Base-by-base conservation (phyloP, 2,329 filamentous ascomycete genomes). In the Amphichorda felina region DNA sequence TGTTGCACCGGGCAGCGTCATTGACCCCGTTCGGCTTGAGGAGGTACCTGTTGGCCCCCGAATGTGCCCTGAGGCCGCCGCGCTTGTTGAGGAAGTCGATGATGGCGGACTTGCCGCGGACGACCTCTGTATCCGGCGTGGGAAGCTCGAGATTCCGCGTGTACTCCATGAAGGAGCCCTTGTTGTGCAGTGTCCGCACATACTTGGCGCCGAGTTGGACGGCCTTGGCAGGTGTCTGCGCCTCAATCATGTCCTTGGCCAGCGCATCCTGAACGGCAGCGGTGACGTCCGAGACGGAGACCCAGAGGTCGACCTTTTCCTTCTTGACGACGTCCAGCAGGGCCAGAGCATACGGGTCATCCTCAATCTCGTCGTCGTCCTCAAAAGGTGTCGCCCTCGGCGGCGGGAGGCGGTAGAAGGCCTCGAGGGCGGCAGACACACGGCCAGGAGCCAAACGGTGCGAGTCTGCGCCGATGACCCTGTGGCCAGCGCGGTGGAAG, bases 391-490 rank as follows among this genome's bases (percentile, higher is more conserved):
- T 16, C 14, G 15, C 15, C 10, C 14, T 47, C 41, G 37, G 56
- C 43, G 36, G 50, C 45, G 61, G 50, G 5, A 68, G 45, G 7
- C 38, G 36, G 51, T 79, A 70, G 52, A 80, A 83, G 3, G 46
- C 54, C 9, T 59, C 51, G 2, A 86, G 43, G 0, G 72, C 57
- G 10, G 46, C 59, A 0, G 82, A 86, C 38, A 73, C 70, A 14
- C 73, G 66, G 4, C 75, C 76, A 5, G 64, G 59, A 2, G 66
- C 65, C 1, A 64, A 38, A 2, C 61, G 54, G 33, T 72, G 65
- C 35, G 78, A 72, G 47, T 85, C 81, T 9, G 79, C 80, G 4
- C 79, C 82, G 28, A 87, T 68, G 27, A 87, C 79, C n/a, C 66
- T 65, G 50, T 86, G 78, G 3, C 79, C 78, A 1, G 68, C 64